Evolutionary conservation across 345 rosid genomes (phyloP), one percentile per base, ranked within the genome.

Genomic region (Brassica incana): DNA sequence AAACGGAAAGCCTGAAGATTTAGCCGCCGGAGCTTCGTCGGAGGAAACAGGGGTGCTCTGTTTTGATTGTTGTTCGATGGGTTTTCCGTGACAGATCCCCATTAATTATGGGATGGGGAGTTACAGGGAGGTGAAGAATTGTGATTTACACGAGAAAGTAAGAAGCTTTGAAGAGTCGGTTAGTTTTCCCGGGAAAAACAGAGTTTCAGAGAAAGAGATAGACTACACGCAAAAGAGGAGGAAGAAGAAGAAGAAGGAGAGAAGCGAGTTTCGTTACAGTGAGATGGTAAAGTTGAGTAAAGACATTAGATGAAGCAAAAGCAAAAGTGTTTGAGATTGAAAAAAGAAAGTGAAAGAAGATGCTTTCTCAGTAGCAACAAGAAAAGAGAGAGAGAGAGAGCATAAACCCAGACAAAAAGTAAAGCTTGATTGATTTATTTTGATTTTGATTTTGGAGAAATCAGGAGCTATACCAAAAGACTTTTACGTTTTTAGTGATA

Each of bases 41-140:
- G 59, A n/a, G 8, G 82, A 27, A 62, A 72, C 81, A 10, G 85
- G 8, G 25, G 72, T 76, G 68, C 67, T 77, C 18, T 75, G 77
- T 40, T 79, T 89, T 78, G 73, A 74, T 82, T 69, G 78, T 0
- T 74, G 65, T 5, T 77, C 82, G n/a, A 50, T 62, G 2, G 97
- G 97, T 79, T 91, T 92, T 73, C 90, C 98, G 80, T 94, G 98
- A 72, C 97, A 92, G 23, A 94, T 90, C 78, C 98, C 98, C 98
- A 94, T 94, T 78, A 83, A 65, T 54, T 38, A 5, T 48, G 6
- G 33, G n/a, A 64, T 54, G 67, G 43, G 62, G 45, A 27, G 32
- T 52, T 63, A 15, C 10, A 38, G 29, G 54, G 54, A 52, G 74
- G 69, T 8, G 56, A 23, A 62, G 18, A 14, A 4, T 59, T 50